Evolutionary conservation across 2,329 filamentous ascomycete genomes (phyloP), one percentile per base, ranked within the genome.

Genomic region (Ceratocystis ficicola): DNA sequence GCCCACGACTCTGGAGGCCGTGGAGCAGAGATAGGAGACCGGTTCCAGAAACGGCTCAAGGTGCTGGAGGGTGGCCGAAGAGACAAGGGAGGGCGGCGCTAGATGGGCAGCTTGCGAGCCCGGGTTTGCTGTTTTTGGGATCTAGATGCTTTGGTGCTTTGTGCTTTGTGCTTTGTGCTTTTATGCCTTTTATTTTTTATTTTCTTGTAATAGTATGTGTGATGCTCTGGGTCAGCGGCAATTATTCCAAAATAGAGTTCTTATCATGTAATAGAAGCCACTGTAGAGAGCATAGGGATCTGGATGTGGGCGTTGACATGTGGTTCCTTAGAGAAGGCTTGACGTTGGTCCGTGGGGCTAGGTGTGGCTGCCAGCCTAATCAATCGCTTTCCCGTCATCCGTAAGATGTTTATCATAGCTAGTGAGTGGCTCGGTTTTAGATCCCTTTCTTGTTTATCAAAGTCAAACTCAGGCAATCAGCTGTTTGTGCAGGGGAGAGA

Each of bases 1-100:
- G 82, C 82, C 30, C 79, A 83, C 25, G 87, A 92, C 30, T 82
- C 81, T 0, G 83, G 82, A 32, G 87, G 81, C 44, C 75, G 79
- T 6, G 66, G 66, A 6, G 77, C 77, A 5, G 82, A 84, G 67
- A 84, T 91, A 72, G 92, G 92, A 28, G 87, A 91, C 67, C 80
- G 82, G 52, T 91, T 88, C 73, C 85, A 85, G 71, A 89, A 89
- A 77, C 83, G 82, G 74, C 78, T 85, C 71, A 87, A 84, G 77
- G 73, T 78, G 30, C 67, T 81, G 70, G 79, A 82, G 67, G 72
- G 73, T 28, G 79, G 79, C 25, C 76, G 79, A 17, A 74, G 76
- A 67, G 76, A 77, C 69, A 73, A 77, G 66, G 76, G 60, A 7
- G 60, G 46, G 77, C 61, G 60, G 46, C 55, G 65, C 48, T 66